Conservation (phyloP, 2,329 filamentous ascomycete genomes). For the Colletotrichum aenigma region DNA sequence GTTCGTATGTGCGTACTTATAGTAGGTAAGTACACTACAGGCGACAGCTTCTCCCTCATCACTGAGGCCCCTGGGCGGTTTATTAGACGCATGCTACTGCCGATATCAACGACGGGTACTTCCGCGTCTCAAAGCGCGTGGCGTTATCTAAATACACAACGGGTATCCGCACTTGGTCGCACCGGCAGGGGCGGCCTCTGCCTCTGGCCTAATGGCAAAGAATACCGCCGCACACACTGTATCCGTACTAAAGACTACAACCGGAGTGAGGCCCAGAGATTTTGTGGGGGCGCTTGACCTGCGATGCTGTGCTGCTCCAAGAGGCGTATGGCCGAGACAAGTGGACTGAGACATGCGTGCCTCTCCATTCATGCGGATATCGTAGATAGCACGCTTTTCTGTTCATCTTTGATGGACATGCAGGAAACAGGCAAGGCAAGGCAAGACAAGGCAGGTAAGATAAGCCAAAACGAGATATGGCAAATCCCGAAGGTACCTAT, state of each 20-base stretch:
- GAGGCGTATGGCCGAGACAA: background rate
- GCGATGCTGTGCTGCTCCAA: background rate
- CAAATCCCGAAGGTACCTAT: background rate
- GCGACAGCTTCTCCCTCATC: background rate
- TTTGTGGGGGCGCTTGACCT: background rate
- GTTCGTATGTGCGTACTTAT: background rate
- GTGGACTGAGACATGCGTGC: background rate
- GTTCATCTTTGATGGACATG: background rate
- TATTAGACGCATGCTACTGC: background rate
- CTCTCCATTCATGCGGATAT: background rate
- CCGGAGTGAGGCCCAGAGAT: background rate
- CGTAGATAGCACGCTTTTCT: background rate
- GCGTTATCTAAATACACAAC: background rate
- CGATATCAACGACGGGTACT: background rate
- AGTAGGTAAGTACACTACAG: background rate
- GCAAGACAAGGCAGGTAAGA: background rate
- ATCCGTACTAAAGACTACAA: background rate
- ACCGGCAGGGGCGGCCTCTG: background rate
- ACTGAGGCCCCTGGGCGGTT: background rate
- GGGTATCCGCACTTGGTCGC: background rate
- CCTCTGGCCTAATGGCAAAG: too few relatives aligned
- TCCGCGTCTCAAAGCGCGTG: background rate
- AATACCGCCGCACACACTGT: too few relatives aligned
- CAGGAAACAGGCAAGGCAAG: background rate
- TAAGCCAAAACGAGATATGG: slow-evolving; percentile 1